Evolutionary conservation across 2,329 filamentous ascomycete species (phyloP), one percentile per base, ranked within the genome.

Genomic region (Samsoniella hepiali): DNA sequence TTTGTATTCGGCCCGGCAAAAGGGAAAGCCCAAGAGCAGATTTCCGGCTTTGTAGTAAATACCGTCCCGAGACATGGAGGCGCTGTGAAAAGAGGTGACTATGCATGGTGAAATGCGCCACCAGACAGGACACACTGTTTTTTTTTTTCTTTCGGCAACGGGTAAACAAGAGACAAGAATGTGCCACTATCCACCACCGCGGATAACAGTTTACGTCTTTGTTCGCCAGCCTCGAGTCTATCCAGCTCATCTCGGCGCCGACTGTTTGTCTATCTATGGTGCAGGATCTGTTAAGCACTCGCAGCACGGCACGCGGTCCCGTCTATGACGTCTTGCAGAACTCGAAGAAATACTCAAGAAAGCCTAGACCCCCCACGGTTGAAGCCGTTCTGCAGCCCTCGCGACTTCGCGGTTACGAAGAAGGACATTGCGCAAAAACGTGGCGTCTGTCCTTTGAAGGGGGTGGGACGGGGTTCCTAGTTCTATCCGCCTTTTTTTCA

Each of bases 31-130:
- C n/a, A 22, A 47, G 22, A 31, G 45, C 27, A 17, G 27, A 53
- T 22, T 53, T 36, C 32, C 31, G 32, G 32, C 9, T 8, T 36
- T 8, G 27, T 11, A 36, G 31, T 40, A 40, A 40, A 40, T 15
- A 22, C 42, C 11, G n/a, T 29, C 17, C 51, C 36, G 51, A 55
- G 51, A 55, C 50, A 54, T 36, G n/a, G 32, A 54, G 32, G 3
- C 51, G 22, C 34, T 5, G 51, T 10, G 51, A 29, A 13, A 40
- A 42, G 47, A 55, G 34, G 36, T 34, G 34, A 40, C 51, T 40
- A 55, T 55, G 51, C 51, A 55, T 4, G 50, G 50, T 53, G 50
- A 36, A 11, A 13, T 53, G 32, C 50, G 50, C 50, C 50, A 53
- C 50, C 9, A 53, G 10, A 13, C 3, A 15, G 8, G 45, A 40